A percentile compares a stretch with the other conserved stretches of the same genome.
phyloP scores from a whole-genome alignment of 1,284 basidiomycete species.

The Trichosporon inkin region DNA sequence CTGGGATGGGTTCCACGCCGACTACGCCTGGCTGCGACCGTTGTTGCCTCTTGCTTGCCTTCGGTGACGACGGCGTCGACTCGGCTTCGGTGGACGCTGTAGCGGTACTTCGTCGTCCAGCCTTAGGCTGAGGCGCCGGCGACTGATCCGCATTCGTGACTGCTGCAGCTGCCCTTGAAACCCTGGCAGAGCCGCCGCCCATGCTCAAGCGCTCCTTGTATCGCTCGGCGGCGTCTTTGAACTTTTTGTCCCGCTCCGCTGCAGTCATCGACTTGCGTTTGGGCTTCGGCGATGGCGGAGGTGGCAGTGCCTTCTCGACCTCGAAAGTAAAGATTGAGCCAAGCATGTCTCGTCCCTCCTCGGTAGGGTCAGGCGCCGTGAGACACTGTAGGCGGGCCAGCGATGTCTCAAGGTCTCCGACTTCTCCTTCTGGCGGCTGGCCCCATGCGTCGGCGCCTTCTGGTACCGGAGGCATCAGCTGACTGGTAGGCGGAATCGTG shows the following conservation, averaged over 20 bases:
- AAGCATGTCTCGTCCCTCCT: constrained; percentile 57
- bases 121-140: neutral
- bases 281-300: constrained; percentile 48
- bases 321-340: constrained; percentile 65
- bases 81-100: neutral
- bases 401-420: constrained; percentile 69
- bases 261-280: constrained; percentile 43
- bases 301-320: constrained; percentile 56
- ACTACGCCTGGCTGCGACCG: constrained; percentile 39
- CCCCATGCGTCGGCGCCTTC: neutral
- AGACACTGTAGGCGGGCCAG: constrained; percentile 45
- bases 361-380: constrained; percentile 21
- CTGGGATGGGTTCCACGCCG: constrained; percentile 32
- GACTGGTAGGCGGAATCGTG: constrained; percentile 26
- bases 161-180: neutral
- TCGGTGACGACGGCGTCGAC: constrained; percentile 10
- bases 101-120: neutral
- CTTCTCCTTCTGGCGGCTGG: constrained; percentile 10
- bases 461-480: neutral
- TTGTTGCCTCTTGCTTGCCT: constrained; percentile 9
- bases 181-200: constrained; percentile 10
- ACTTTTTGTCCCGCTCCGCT: constrained; percentile 21
- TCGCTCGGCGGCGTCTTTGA: constrained; percentile 29
- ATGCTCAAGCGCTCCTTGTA: constrained; percentile 13
- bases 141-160: neutral